Conservation (phyloP, 768 basidiomycete genomes). For the Pisolithus albus region DNA sequence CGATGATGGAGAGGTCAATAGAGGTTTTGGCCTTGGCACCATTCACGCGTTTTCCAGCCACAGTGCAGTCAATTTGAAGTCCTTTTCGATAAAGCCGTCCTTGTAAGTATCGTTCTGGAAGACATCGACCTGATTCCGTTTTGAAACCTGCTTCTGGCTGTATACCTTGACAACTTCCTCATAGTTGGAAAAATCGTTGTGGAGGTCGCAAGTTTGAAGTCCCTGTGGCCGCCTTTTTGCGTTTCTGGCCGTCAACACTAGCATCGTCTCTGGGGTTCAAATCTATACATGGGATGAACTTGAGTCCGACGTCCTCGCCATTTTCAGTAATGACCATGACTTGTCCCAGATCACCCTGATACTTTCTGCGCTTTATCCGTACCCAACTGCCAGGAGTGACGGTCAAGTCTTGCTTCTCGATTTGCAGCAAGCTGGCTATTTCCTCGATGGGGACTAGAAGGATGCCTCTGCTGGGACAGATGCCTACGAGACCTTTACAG, state of each 20-base stretch:
- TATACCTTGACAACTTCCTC: conserved; percentile 89
- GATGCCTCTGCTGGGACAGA: conserved; percentile 79
- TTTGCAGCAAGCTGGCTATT: conserved; percentile 95
- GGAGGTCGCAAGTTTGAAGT: conserved; percentile 71
- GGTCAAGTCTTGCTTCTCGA: conserved; percentile 88
- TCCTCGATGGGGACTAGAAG: conserved; percentile 93
- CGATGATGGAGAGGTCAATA: conserved; percentile 88
- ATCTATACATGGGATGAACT: conserved; percentile 95
- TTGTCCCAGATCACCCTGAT: conserved; percentile 91
- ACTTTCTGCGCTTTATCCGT: conserved; percentile 88
- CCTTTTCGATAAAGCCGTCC: conserved; percentile 95
- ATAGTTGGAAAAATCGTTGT: conserved; percentile 82
- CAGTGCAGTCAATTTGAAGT: conserved; percentile 75
- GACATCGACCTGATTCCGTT: conserved; percentile 67
- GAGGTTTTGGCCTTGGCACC: conserved; percentile 56
- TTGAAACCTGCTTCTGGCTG: conserved; percentile 68
- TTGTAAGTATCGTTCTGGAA: conserved; percentile 93
- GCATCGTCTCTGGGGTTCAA: conserved; percentile 82
- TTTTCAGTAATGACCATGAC: conserved; percentile 92
- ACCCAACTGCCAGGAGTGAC: conserved; percentile 90
- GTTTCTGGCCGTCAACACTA: conserved; percentile 62
- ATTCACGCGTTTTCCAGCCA: conserved; percentile 81
- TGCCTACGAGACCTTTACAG: conserved; percentile 84
- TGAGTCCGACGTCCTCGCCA: conserved; percentile 86
- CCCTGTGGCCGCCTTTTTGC: conserved; percentile 55